Evolutionary conservation across 352 stramenopile genomes (phyloP), one percentile per base, ranked within the genome.

Genomic region (Globisporangium nagaii): DNA sequence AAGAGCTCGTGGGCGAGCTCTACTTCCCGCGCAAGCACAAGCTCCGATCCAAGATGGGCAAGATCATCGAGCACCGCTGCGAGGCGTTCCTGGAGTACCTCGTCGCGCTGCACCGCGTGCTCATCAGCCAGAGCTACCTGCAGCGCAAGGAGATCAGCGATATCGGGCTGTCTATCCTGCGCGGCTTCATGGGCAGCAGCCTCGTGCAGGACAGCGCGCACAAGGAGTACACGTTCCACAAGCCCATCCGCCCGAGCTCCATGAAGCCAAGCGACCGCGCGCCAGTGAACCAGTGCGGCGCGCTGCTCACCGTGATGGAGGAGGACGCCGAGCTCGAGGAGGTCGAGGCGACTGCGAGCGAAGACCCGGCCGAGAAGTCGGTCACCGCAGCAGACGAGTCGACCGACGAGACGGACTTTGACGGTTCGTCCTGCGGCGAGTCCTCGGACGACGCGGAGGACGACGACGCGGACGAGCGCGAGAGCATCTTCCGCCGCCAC

Each of bases 1-100:
- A 64, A 11, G 46, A 66, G 13, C 58, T 73, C 19, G 46, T 86
- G 2, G 57, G 69, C 36, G 69, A 78, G n/a, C 61, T 88, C 40
- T 87, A 84, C 52, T 90, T 90, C 56, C 79, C 79, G 17, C 77
- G 77, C 57, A 85, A 80, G 54, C 71, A 84, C 62, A 83, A 77
- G 56, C 79, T 88, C 48, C 70, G 71, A 19, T 63, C 70, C 42
- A 75, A 79, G 24, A 66, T 70, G 46, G 64, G 58, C 46, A 84
- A 77, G 10, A 63, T 86, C 22, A 61, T 86, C 25, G 73, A 86
- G 49, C 75, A 86, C 40, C 77, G 75, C 24, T 80, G 76, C 43
- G 66, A 84, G 24, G 69, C 71, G 12, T 90, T 90, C 42, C 71
- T 88, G 22, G 70, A 83, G 40, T 87, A 82, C 49, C 66, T 88